These are phyloP conservation scores for Blastosporella zonata DNA, from an alignment of 1,284 basidiomycete genomes.

Conservation along the genomic window DNA sequence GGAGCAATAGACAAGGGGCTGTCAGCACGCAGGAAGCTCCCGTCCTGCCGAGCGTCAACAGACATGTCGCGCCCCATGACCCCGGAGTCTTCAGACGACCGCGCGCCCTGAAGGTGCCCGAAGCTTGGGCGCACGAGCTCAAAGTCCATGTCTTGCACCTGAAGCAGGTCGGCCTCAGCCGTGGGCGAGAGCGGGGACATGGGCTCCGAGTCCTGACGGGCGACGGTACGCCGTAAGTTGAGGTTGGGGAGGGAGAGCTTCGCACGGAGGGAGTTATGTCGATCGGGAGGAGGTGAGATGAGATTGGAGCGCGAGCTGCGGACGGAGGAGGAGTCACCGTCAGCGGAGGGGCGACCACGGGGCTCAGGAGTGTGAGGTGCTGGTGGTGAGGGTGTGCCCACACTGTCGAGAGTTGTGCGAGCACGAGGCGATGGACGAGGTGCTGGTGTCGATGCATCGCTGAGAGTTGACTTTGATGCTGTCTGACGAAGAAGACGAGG, in stretches of 20 bases:
- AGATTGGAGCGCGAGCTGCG: slow-evolving; percentile 24
- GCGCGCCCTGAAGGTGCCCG: slow-evolving; percentile 39
- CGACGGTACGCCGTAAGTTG: slow-evolving; percentile 47
- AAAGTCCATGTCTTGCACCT: slow-evolving; percentile 77
- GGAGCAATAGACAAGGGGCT: slow-evolving; percentile 46
- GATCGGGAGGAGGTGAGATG: slow-evolving; percentile 26
- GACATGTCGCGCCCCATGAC: slow-evolving; percentile 31
- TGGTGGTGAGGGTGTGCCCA: not conserved
- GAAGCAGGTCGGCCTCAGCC: slow-evolving; percentile 40
- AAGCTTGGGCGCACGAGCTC: slow-evolving; percentile 66
- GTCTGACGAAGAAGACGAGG: slow-evolving; percentile 21
- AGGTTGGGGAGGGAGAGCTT: slow-evolving; percentile 61
- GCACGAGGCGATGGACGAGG: slow-evolving; percentile 17
- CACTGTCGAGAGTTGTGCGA: slow-evolving; percentile 12
- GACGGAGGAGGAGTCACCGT: slow-evolving; percentile 26
- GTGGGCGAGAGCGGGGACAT: slow-evolving; percentile 21
- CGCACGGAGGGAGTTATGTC: slow-evolving; percentile 44
- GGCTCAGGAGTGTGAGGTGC: not conserved
- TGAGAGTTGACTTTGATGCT: slow-evolving; percentile 27
- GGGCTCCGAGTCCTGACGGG: slow-evolving; percentile 34
- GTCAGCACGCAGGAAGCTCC: slow-evolving; percentile 36
- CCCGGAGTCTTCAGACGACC: slow-evolving; percentile 55
- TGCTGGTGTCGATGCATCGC: slow-evolving; percentile 16
- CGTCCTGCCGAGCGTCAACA: slow-evolving; percentile 29
- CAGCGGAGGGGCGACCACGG: slow-evolving; percentile 24